A percentile compares a stretch with the other conserved stretches of the same genome.
Conservation (phyloP, 305 asterid genomes). For the Fraxinus paxiana region DNA sequence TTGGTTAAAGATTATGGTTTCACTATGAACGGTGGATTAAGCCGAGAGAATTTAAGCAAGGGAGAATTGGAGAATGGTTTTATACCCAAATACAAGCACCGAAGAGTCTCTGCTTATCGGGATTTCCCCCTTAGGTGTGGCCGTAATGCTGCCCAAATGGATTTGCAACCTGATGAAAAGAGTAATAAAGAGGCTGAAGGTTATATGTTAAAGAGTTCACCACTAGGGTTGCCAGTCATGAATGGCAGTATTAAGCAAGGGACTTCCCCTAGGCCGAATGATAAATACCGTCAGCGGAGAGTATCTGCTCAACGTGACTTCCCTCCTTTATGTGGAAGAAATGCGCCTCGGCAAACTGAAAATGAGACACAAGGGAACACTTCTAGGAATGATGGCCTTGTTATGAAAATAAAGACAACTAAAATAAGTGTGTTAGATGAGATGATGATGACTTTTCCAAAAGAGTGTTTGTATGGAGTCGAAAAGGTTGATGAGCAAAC, state of each 20-base stretch:
- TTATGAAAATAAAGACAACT: conserved; percentile 18
- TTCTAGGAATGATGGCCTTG: conserved; percentile 23
- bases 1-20: background rate
- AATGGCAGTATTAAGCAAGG: conserved; percentile 15
- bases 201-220: background rate
- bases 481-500: background rate
- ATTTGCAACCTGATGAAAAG: background rate
- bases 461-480: background rate
- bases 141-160: background rate
- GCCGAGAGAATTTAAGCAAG: background rate
- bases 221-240: background rate
- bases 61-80: background rate
- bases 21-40: background rate
- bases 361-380: conserved; percentile 24
- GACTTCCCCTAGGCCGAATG: conserved; percentile 32
- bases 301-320: conserved; percentile 63
- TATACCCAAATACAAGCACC: background rate
- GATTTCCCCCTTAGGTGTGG: background rate
- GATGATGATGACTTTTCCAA: conserved; percentile 17
- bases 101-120: background rate
- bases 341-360: conserved; percentile 23
- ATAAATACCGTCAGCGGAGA: conserved; percentile 46
- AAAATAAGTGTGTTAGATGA: conserved; percentile 12
- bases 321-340: conserved; percentile 63
- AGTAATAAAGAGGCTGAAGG: background rate